Conservation (phyloP, 2,329 filamentous ascomycete species). For the Meredithiella fracta region DNA sequence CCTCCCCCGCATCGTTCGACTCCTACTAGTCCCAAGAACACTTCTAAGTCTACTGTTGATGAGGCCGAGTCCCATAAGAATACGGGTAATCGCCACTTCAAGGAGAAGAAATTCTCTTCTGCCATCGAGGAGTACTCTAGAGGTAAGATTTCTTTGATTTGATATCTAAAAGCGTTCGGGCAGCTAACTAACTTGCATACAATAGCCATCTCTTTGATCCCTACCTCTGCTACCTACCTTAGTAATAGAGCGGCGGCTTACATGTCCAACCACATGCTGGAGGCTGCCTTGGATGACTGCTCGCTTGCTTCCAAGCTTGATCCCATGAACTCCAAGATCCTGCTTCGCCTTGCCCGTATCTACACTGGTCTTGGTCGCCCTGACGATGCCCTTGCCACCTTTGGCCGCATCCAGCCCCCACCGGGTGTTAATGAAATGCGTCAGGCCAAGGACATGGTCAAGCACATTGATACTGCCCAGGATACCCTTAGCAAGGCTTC, state of each 20-base stretch:
- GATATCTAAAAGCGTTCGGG: conserved; percentile 15
- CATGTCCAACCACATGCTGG: conserved; percentile 71
- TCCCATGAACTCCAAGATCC: conserved; percentile 70
- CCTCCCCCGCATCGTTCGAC: conserved; percentile 54
- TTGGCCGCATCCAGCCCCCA: conserved; percentile 61
- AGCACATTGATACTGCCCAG: conserved; percentile 65
- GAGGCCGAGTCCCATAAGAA: conserved; percentile 87
- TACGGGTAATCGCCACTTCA: conserved; percentile 91
- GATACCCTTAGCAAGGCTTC: conserved; percentile 61
- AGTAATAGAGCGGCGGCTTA: conserved; percentile 90
- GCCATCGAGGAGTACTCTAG: conserved; percentile 91
- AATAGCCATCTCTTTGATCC: conserved; percentile 76
- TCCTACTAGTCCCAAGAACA: conserved; percentile 36
- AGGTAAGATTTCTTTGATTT: conserved; percentile 36
- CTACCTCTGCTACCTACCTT: conserved; percentile 72
- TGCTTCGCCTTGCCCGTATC: conserved; percentile 75
- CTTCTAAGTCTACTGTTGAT: conserved; percentile 38
- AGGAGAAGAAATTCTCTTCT: conserved; percentile 73
- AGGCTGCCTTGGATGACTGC: conserved; percentile 73
- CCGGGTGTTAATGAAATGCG: conserved; percentile 74
- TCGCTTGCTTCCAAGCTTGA: conserved; percentile 68
- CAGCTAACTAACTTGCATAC: neutral
- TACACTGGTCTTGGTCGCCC: conserved; percentile 77
- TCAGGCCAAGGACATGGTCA: conserved; percentile 68
- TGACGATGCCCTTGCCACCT: conserved; percentile 70